phyloP scores from a whole-genome alignment of 345 rosid genomes.

The Salix exigua region DNA sequence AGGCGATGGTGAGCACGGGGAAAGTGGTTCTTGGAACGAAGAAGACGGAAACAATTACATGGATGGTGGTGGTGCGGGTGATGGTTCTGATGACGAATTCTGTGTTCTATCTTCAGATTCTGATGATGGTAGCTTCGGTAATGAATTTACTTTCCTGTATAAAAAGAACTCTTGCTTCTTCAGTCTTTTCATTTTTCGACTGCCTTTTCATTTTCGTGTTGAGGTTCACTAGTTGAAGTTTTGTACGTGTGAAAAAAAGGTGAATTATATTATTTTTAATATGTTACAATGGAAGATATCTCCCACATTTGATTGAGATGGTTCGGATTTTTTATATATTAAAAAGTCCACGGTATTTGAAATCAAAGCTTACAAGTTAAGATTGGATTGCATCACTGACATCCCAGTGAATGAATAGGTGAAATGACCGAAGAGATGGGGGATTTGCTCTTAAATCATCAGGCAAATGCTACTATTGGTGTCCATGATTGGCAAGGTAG shows the following conservation, averaged over 20 bases:
- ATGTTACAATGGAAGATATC: not conserved
- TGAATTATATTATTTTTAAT: no score
- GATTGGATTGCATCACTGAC: not conserved
- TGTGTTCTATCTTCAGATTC: constrained; percentile 28
- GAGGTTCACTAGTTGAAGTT: not conserved
- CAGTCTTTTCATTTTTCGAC: not conserved
- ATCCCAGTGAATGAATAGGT: constrained; percentile 16
- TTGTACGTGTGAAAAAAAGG: not conserved
- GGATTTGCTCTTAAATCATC: constrained; percentile 12
- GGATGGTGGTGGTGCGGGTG: not conserved
- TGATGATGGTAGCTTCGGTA: constrained; percentile 8
- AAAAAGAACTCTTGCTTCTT: not conserved
- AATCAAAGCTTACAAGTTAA: not conserved
- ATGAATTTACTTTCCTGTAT: constrained; percentile 1
- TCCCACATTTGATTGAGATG: not conserved
- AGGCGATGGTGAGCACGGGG: not conserved
- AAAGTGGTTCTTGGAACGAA: not conserved
- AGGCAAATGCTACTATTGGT: not conserved
- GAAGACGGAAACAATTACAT: not conserved
- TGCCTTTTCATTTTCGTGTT: no score
- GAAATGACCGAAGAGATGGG: not conserved
- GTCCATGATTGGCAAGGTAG: not conserved
- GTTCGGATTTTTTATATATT: not conserved
- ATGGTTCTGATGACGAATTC: constrained; percentile 15
- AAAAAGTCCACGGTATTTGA: not conserved